phyloP scores from a whole-genome alignment of 805 yeast species.

The Teunomyces kruisii region DNA sequence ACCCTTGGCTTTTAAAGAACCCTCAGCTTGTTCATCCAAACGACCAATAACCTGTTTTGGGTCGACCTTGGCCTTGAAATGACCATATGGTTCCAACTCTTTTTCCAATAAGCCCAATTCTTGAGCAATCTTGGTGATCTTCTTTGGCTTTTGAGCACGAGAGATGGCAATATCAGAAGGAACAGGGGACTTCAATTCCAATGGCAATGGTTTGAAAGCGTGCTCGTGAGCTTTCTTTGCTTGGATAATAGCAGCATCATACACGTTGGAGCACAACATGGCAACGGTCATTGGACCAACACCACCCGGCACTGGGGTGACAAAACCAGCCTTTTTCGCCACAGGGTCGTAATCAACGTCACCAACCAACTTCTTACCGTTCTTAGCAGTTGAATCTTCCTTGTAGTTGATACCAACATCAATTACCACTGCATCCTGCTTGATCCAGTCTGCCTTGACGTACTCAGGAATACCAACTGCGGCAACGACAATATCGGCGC shows the following conservation, averaged over 20 bases:
- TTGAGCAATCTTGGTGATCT: constrained; percentile 67
- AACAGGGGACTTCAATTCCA: constrained; percentile 58
- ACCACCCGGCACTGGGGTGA: constrained; percentile 99
- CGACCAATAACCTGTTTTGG: constrained; percentile 35
- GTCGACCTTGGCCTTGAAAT: constrained; percentile 85
- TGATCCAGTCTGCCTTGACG: constrained; percentile 86
- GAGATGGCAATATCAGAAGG: constrained; percentile 92
- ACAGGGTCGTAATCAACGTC: constrained; percentile 85
- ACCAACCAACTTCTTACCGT: constrained; percentile 87
- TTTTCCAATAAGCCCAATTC: constrained; percentile 77
- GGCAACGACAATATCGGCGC: constrained; percentile 86
- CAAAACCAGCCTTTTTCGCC: constrained; percentile 56
- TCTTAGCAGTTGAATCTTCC: constrained; percentile 69
- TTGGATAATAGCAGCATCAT: constrained; percentile 71
- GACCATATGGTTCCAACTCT: constrained; percentile 88
- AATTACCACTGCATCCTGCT: constrained; percentile 78
- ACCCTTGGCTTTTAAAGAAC: constrained; percentile 65
- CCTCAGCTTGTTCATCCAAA: constrained; percentile 66
- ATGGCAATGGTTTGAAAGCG: constrained; percentile 54
- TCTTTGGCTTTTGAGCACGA: constrained; percentile 84
- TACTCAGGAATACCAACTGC: constrained; percentile 88
- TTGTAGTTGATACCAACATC: constrained; percentile 95
- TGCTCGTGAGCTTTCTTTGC: constrained; percentile 48
- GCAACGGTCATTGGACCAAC: constrained; percentile 99
- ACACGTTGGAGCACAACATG: constrained; percentile 84